Percentiles rank a stretch among this genome's conserved stretches.
phyloP scores from a whole-genome alignment of 805 yeast genomes.

The Ogataea sp. region DNA sequence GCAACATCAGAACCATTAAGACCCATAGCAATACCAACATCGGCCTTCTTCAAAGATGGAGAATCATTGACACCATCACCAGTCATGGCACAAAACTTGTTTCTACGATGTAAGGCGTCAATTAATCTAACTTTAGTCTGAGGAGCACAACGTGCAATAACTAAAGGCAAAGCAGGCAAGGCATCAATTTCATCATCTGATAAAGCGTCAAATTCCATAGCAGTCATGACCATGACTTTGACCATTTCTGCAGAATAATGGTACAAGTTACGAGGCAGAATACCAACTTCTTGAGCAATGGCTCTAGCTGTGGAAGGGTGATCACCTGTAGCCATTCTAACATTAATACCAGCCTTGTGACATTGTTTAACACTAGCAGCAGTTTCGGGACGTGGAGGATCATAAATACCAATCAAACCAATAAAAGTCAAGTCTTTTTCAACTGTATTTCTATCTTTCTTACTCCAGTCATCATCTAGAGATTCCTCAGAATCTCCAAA shows the following conservation, averaged over 20 bases:
- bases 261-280: constrained; percentile 52
- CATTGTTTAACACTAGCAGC: constrained; percentile 56
- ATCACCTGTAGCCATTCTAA: constrained; percentile 79
- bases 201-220: constrained; percentile 58
- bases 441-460: constrained; percentile 32
- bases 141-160: constrained; percentile 79
- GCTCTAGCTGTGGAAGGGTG: constrained; percentile 74
- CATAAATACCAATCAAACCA: constrained; percentile 72
- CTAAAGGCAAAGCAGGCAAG: constrained; percentile 62
- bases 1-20: constrained; percentile 77
- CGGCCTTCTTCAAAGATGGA: constrained; percentile 67
- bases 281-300: constrained; percentile 77
- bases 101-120: constrained; percentile 61
- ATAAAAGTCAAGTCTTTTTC: constrained; percentile 49
- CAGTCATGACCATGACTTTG: constrained; percentile 67
- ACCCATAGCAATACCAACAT: constrained; percentile 83
- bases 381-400: constrained; percentile 71
- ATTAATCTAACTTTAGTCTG: constrained; percentile 76
- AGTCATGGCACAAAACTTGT: constrained; percentile 68
- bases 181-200: constrained; percentile 53
- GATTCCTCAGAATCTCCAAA: constrained; percentile 12
- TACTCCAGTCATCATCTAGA: constrained; percentile 21
- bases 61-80: constrained; percentile 84
- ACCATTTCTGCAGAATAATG: constrained; percentile 49
- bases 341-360: constrained; percentile 69